Conservation (phyloP, 2,329 filamentous ascomycete species). For the Penicillium palitans region DNA sequence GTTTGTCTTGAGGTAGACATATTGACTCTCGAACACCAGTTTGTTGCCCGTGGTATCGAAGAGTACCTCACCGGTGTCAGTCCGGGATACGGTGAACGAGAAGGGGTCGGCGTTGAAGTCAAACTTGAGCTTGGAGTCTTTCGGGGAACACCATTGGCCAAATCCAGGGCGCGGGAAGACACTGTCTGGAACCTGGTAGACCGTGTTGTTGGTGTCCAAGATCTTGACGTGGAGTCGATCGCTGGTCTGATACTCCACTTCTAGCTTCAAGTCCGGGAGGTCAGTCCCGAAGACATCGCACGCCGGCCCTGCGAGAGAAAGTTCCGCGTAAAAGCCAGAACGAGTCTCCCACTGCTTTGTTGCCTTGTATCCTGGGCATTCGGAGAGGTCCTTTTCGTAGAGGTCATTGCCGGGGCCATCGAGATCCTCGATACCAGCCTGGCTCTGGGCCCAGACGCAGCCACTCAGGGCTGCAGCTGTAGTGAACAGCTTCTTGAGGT, state of each 20-base stretch:
- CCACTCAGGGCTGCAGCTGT: constrained; percentile 13
- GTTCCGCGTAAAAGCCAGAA: constrained; percentile 50
- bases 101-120: constrained; percentile 50
- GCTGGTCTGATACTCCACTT: constrained; percentile 58
- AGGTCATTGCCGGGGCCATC: constrained; percentile 32
- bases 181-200: constrained; percentile 15
- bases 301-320: constrained; percentile 65
- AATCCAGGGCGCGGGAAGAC: constrained; percentile 25
- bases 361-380: constrained; percentile 16
- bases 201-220: constrained; percentile 14
- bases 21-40: constrained; percentile 71
- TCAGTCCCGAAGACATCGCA: constrained; percentile 60
- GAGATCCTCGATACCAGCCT: constrained; percentile 28
- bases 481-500: constrained; percentile 15
- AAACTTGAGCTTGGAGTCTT: constrained; percentile 12
- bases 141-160: constrained; percentile 11
- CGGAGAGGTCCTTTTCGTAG: constrained; percentile 47
- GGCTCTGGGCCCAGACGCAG: constrained; percentile 16
- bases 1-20: constrained; percentile 65
- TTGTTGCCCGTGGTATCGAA: constrained; percentile 65
- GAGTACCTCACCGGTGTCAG: constrained; percentile 34
- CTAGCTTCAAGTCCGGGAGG: constrained; percentile 52
- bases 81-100: constrained; percentile 56
- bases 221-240: constrained; percentile 58
- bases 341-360: constrained; percentile 11